Conservation (phyloP, 2,329 filamentous ascomycete genomes). For the Alternaria tenuissima region DNA sequence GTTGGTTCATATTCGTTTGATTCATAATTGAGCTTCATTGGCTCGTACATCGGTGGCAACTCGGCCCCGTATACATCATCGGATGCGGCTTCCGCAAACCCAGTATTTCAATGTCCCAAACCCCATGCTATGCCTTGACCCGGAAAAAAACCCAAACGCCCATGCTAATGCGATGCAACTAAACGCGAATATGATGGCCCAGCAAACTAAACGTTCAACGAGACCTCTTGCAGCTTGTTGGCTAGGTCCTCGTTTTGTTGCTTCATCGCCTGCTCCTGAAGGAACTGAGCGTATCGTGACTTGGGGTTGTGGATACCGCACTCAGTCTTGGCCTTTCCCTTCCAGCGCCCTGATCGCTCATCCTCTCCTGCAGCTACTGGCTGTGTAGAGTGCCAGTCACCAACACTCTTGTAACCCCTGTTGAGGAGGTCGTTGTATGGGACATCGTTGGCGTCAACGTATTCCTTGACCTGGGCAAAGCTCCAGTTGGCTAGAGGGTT, state of each 20-base stretch:
- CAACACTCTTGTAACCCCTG: constrained; percentile 95
- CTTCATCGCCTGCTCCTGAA: constrained; percentile 76
- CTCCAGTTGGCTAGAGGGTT: constrained; percentile 96
- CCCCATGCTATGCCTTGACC: constrained; percentile 20
- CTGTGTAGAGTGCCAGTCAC: constrained; percentile 96
- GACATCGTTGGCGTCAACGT: constrained; percentile 85
- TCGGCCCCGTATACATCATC: constrained; percentile 31
- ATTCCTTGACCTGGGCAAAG: constrained; percentile 87
- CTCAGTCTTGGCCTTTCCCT: constrained; percentile 94
- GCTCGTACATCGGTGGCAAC: constrained; percentile 30
- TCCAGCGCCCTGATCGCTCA: constrained; percentile 95
- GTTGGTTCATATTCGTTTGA: constrained; percentile 11
- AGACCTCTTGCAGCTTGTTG: constrained; percentile 42
- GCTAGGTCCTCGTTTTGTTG: constrained; percentile 48
- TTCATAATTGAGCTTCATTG: constrained; percentile 21
- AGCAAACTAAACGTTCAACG: constrained; percentile 30
- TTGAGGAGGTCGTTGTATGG: constrained; percentile 94
- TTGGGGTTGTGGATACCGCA: constrained; percentile 99
- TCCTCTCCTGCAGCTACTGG: constrained; percentile 92
- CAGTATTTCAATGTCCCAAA: constrained; percentile 11
- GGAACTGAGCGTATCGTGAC: constrained; percentile 87
- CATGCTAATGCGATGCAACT: constrained; percentile 36
- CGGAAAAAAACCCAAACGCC: constrained; percentile 45
- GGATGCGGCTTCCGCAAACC: constrained; percentile 14
- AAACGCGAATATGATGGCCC: constrained; percentile 1